Conservation (phyloP, 2,329 filamentous ascomycete genomes). For the Ophiostoma piceae region DNA sequence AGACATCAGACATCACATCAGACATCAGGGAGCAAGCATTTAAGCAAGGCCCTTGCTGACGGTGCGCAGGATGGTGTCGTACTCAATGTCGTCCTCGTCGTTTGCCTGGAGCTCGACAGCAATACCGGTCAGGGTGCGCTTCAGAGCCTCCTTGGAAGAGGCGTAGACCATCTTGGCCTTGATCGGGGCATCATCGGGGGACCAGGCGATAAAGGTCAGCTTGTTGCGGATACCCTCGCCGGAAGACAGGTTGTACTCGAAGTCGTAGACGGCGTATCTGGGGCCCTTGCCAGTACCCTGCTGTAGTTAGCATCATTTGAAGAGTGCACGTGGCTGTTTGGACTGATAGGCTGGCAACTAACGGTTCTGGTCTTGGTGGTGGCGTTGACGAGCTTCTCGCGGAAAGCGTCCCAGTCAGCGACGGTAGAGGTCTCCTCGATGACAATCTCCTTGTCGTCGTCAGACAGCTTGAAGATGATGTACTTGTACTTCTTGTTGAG, state of each 20-base stretch:
- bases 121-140: constrained; percentile 70
- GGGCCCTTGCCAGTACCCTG: constrained; percentile 61
- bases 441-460: constrained; percentile 76
- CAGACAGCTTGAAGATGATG: constrained; percentile 83
- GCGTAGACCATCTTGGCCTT: constrained; percentile 89
- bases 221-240: constrained; percentile 66
- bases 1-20: background rate
- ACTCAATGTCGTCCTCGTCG: constrained; percentile 76
- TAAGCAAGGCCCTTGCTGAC: constrained; percentile 59
- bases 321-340: background rate
- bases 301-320: background rate
- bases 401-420: constrained; percentile 66
- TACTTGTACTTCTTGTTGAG: constrained; percentile 75
- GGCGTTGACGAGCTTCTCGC: constrained; percentile 68
- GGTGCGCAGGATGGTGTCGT: constrained; percentile 61
- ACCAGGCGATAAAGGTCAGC: constrained; percentile 71
- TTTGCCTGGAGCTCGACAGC: constrained; percentile 77
- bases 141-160: constrained; percentile 80
- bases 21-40: background rate
- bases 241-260: constrained; percentile 66
- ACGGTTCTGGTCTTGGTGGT: constrained; percentile 67
- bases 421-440: constrained; percentile 67
- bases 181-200: constrained; percentile 72
- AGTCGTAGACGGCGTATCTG: constrained; percentile 80
- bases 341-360: constrained; percentile 32